Evolutionary conservation across 345 rosid genomes (phyloP).

Genomic region (Abelmoschus esculentus): DNA sequence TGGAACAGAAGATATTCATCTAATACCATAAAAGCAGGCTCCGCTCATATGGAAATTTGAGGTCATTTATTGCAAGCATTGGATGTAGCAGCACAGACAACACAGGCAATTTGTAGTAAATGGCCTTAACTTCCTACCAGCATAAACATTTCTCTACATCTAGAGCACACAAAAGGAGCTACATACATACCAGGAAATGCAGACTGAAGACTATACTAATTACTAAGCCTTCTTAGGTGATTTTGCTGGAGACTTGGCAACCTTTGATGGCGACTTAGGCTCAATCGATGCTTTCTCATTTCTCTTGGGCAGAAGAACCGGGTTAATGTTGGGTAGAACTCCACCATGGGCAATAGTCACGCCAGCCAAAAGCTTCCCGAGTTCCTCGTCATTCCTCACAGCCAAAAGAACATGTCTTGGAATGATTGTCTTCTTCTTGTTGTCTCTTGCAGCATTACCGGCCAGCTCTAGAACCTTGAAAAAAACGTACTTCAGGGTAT

Average conservation of each 20-base stretch:
- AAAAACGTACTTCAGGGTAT: background rate
- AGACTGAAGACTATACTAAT: conserved; percentile 14
- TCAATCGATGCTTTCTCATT: conserved; percentile 29
- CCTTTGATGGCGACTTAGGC: conserved; percentile 56
- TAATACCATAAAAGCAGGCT: background rate
- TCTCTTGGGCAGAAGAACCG: conserved; percentile 58
- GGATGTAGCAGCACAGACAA: background rate
- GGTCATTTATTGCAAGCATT: background rate
- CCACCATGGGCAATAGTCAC: conserved; percentile 79
- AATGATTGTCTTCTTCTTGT: conserved; percentile 66
- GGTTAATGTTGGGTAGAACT: conserved; percentile 63
- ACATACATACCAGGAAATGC: background rate
- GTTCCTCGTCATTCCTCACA: conserved; percentile 64
- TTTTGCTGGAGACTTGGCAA: conserved; percentile 60
- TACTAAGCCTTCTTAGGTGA: conserved; percentile 52
- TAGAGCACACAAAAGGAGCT: background rate
- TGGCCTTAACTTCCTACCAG: background rate
- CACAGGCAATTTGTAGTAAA: background rate
- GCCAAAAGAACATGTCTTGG: conserved; percentile 63
- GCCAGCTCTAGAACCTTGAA: conserved; percentile 59
- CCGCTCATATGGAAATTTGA: background rate
- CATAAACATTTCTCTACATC: background rate
- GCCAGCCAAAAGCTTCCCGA: conserved; percentile 55
- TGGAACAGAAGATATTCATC: background rate
- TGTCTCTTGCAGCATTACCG: conserved; percentile 74